Percentiles rank a stretch among this genome's conserved stretches.
These are phyloP conservation scores for Nakazawaea ishiwadae DNA, from an alignment of 805 yeast species.

Conservation along the genomic window DNA sequence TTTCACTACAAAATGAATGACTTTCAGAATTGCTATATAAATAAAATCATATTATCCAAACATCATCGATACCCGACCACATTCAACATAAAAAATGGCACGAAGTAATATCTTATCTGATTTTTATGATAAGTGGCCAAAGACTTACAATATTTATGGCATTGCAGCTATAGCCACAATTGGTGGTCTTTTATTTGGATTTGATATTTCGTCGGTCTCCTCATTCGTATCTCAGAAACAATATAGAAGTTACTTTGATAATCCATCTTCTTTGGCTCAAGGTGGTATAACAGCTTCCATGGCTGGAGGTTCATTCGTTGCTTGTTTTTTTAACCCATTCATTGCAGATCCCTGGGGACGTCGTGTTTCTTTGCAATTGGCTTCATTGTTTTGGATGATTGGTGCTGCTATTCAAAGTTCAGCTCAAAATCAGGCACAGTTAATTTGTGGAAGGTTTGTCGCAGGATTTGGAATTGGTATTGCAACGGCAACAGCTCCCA, in stretches of 20 bases:
- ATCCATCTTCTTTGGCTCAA: slow-evolving; percentile 53
- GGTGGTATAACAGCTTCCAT: slow-evolving; percentile 73
- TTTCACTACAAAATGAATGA: too few relatives aligned
- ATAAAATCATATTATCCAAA: too few relatives aligned
- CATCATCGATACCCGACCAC: too few relatives aligned
- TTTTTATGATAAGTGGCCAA: slow-evolving; percentile 23
- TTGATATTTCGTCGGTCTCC: slow-evolving; percentile 75
- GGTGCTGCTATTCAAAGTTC: slow-evolving; percentile 20
- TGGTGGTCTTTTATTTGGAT: slow-evolving; percentile 72
- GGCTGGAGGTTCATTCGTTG: slow-evolving; percentile 62
- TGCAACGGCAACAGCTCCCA: slow-evolving; percentile 64
- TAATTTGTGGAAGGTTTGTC: slow-evolving; percentile 51
- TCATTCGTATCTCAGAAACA: slow-evolving; percentile 50
- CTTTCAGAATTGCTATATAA: too few relatives aligned
- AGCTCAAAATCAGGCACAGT: slow-evolving; percentile 36
- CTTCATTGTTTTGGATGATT: slow-evolving; percentile 22
- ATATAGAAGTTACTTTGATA: slow-evolving; percentile 48
- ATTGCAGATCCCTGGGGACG: slow-evolving; percentile 40
- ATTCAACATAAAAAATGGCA: too few relatives aligned
- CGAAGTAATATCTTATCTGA: slow-evolving; percentile 2
- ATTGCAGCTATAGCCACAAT: slow-evolving; percentile 55
- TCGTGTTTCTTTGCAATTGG: slow-evolving; percentile 29
- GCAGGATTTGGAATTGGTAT: slow-evolving; percentile 65
- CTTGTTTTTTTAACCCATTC: slow-evolving; percentile 23
- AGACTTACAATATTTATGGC: slow-evolving; percentile 49